Base-by-base conservation (phyloP, 192 early-diverging fungal species). In the Coemansia sp. region DNA sequence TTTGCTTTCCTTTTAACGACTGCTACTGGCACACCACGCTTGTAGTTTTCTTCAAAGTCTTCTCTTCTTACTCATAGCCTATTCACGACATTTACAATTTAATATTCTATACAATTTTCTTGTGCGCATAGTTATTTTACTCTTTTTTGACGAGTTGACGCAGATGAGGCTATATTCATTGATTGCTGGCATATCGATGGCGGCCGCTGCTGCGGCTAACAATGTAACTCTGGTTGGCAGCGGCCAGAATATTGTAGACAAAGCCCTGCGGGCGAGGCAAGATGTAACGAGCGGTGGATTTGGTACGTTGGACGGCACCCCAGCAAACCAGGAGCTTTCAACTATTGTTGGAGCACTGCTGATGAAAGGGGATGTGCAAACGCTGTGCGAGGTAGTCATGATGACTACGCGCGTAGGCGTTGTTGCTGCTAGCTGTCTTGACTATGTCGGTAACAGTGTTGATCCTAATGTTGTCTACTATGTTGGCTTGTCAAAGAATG, bases 381-480 rank as follows among this genome's bases (percentile, higher is more conserved):
- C 61, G 4, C 47, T 40, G 3, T 71, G 69, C 20, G 61, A 63
- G 26, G 65, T 70, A 7, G 57, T 59, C 2, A 49, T 70, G 10
- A 14, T 62, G 21, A 66, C 47, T 26, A 44, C 62, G 10, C 61
- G 59, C 23, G 19, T 31, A 28, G 68, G 57, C 3, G 34, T 76
- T 34, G 58, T 66, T 2, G 74, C 74, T 2, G 74, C 74, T 4
- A 66, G 53, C 37, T 76, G 74, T 12, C 11, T 76, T 19, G 47
- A 66, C 15, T 66, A 57, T 50, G 48, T 31, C 5, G 40, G 25
- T 17, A 26, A 28, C 21, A 37, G 38, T 4, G 31, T 60, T 3
- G 51, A 60, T 3, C 34, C 36, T 5, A 40, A 9, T 21, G 51
- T 49, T 5, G 21, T 9, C 6, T 75, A 71, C 17, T n/a, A 12